Conservation (phyloP, 495 filamentous ascomycete genomes). For the Neurospora tetraspora region DNA sequence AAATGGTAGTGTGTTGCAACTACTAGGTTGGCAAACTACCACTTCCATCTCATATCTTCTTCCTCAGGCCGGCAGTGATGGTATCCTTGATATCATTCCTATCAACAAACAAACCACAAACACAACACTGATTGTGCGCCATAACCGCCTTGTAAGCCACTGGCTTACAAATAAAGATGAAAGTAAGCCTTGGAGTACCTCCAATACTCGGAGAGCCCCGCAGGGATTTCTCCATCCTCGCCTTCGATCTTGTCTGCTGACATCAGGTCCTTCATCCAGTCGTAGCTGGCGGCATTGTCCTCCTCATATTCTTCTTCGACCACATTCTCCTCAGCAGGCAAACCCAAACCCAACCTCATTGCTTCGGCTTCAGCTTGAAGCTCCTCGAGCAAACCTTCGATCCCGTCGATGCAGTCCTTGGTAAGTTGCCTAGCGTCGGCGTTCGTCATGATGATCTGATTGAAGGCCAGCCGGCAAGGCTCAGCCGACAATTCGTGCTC, state of each 20-base stretch:
- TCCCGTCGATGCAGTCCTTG: background rate
- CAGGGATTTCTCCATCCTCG: background rate
- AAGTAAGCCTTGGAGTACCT: background rate
- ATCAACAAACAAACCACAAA: background rate
- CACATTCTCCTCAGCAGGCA: background rate
- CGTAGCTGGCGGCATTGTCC: background rate
- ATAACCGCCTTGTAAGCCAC: background rate
- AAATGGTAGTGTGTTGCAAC: background rate
- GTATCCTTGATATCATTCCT: background rate
- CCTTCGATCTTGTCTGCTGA: background rate
- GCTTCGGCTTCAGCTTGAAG: background rate
- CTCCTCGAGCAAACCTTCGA: background rate
- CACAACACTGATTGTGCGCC: background rate
- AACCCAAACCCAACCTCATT: background rate
- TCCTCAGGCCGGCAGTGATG: background rate
- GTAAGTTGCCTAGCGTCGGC: background rate
- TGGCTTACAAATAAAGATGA: background rate
- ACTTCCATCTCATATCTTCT: background rate
- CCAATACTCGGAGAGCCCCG: background rate
- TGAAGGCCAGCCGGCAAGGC: background rate
- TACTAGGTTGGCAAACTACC: background rate
- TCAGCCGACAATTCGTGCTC: background rate
- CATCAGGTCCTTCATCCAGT: background rate
- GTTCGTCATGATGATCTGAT: background rate
- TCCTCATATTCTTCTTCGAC: background rate